Evolutionary conservation across 2,329 filamentous ascomycete species (phyloP), one percentile per base, ranked within the genome.

Genomic region (Neofusicoccum parvum): DNA sequence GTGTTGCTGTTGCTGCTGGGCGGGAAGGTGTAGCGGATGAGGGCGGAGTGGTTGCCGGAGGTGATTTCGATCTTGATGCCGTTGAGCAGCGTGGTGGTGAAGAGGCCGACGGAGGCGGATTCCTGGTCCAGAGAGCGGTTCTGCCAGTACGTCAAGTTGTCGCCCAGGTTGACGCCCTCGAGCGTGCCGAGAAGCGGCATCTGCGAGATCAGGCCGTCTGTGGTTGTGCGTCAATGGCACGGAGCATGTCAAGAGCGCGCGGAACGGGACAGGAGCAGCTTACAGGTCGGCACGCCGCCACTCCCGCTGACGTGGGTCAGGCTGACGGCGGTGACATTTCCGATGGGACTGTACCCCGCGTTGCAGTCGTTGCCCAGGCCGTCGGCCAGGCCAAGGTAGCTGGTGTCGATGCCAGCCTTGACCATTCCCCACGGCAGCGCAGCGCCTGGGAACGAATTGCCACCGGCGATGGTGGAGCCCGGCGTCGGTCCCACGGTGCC

Each of bases 91-190:
- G 70, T 67, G 1, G 78, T 78, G 12, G 69, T 72, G 66, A 79
- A 80, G 58, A 74, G 75, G 2, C 77, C 78, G 12, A 80, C 76
- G 9, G 62, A 71, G 2, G 78, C 77, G 17, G 75, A 72, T 14
- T 78, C 71, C 1, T 71, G 71, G 32, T 69, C 68, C 6, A 71
- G 65, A 10, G 60, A 36, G n/a, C 77, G 68, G 20, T 70, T 73
- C 51, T 80, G 76, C 77, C 76, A 78, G 54, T 80, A 80, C 0
- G 78, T 80, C 34, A 69, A 70, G 66, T 83, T 83, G 60, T 80
- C 77, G 20, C 78, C 68, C 51, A 80, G 54, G 67, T 83, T 83
- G 9, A 83, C 78, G 2, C 72, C 72, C 6, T 71, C 73, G 10
- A 80, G 71, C 23, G 78, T 72, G 1, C 73, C 76, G 12, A 73